Base-by-base conservation (phyloP, 768 basidiomycete genomes). In the Auriscalpium vulgare region DNA sequence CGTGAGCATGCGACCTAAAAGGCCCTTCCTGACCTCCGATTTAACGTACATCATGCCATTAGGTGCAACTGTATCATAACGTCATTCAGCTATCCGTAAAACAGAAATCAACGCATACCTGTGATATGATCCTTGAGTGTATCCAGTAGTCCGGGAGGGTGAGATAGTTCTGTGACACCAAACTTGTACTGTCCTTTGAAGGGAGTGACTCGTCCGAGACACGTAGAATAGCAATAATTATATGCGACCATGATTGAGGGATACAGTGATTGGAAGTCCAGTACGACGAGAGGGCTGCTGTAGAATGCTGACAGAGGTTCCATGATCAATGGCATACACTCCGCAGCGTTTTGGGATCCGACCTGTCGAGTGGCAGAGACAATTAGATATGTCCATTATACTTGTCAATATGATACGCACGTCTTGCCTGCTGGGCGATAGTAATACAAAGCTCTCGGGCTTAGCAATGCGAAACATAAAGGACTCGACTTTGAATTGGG, bases 181-280 rank as follows among this genome's bases (percentile, higher is more conserved):
- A 98, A 81, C 69, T 95, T 95, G 67, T 88, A 85, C 29, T 79
- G 79, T 9, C 88, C 94, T 67, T 92, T 85, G 71, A 95, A 95
- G n/a, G 84, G 77, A n/a, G 77, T 75, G 40, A 91, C 76, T 11
- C 95, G 83, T 10, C 97, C 97, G 35, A 99, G 77, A 68, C 95
- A 98, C 2, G 97, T 99, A 29, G 95, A 97, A 67, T 93, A 95
- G 65, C 91, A 93, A 68, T 93, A 93, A 68, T 98, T 98, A 72
- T 99, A 95, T 7, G 94, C 95, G 62, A 98, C 95, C 95, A 98
- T 98, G 57, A 97, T 76, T 0, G 94, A 97, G 0, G 97, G 97
- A 68, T 99, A 99, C 23, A 99, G 78, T 2, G 89, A 93, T 64
- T 97, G 92, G 68, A 98, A 99, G 68, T 99, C 97, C 54, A 99